Conservation (phyloP, 169 alveolate genomes). For the Plasmodium adleri region DNA sequence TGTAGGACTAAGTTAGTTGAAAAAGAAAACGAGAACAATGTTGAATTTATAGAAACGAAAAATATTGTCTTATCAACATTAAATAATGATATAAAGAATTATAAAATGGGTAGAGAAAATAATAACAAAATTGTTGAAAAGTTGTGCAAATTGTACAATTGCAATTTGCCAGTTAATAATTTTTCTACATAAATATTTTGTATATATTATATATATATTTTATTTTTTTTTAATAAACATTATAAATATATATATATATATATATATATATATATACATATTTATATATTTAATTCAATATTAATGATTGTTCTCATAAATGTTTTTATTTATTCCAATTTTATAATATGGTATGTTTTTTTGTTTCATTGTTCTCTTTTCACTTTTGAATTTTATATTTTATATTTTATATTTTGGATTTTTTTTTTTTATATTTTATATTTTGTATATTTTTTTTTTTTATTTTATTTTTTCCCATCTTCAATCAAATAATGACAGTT, state of each 20-base stretch:
- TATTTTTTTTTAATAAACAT: not conserved
- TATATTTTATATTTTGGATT: too few species aligned
- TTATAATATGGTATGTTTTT: not conserved
- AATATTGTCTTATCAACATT: constrained; percentile 40
- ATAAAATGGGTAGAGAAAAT: not conserved
- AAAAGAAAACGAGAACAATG: constrained; percentile 52
- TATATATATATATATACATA: too few species aligned
- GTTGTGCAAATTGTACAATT: constrained; percentile 69
- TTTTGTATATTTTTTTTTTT: not conserved
- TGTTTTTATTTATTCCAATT: not conserved
- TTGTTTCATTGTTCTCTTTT: not conserved
- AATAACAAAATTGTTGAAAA: constrained; percentile 41
- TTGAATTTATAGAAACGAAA: constrained; percentile 51
- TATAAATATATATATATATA: not conserved
- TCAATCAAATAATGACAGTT: not conserved
- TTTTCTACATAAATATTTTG: constrained; percentile 2
- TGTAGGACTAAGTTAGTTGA: constrained; percentile 62
- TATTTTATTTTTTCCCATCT: not conserved
- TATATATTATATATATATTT: not conserved
- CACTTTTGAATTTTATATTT: not conserved
- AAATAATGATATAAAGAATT: constrained; percentile 32
- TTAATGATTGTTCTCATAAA: not conserved
- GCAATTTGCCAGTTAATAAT: constrained; percentile 69
- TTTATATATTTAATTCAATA: too few species aligned
- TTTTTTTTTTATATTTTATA: too few species aligned